Evolutionary conservation across 345 rosid genomes (phyloP).

Genomic region (Brassica rapa): DNA sequence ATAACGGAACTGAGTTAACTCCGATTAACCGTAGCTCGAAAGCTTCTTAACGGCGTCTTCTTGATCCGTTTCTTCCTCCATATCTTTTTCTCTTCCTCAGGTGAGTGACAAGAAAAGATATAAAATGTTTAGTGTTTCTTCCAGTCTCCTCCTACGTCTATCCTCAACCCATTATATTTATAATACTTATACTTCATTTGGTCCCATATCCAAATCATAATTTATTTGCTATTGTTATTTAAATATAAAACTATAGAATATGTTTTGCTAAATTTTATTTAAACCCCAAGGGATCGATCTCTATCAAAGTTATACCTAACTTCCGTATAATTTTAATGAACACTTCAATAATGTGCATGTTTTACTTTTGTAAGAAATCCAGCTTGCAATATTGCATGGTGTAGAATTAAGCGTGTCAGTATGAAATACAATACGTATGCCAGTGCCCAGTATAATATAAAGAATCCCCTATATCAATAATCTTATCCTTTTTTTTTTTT

Average conservation of each 20-base stretch:
- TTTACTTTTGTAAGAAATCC: constrained; percentile 6
- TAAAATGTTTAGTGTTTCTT: constrained; percentile 5
- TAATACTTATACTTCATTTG: constrained; percentile 32
- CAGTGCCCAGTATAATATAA: background rate
- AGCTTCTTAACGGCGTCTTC: constrained; percentile 32
- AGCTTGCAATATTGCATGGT: constrained; percentile 26
- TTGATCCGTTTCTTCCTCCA: constrained; percentile 37
- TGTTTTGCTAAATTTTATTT: background rate
- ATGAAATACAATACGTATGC: no score
- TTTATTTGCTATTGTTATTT: background rate
- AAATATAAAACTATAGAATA: background rate
- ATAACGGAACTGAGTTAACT: constrained; percentile 35
- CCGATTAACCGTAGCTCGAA: constrained; percentile 10
- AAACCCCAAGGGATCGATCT: constrained; percentile 19
- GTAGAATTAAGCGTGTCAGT: background rate
- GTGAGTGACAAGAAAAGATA: background rate
- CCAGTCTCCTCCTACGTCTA: constrained; percentile 12
- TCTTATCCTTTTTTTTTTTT: background rate
- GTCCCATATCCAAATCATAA: constrained; percentile 30
- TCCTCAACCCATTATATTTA: constrained; percentile 16
- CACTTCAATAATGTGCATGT: constrained; percentile 3
- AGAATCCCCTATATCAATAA: background rate
- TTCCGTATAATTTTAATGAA: background rate
- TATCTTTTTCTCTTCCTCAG: constrained; percentile 1
- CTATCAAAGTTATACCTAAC: constrained; percentile 38